Percentiles rank a stretch among this genome's conserved stretches.
Evolutionary conservation across 257 asterid genomes (phyloP).

Genomic region (Forsythia suspensa): DNA sequence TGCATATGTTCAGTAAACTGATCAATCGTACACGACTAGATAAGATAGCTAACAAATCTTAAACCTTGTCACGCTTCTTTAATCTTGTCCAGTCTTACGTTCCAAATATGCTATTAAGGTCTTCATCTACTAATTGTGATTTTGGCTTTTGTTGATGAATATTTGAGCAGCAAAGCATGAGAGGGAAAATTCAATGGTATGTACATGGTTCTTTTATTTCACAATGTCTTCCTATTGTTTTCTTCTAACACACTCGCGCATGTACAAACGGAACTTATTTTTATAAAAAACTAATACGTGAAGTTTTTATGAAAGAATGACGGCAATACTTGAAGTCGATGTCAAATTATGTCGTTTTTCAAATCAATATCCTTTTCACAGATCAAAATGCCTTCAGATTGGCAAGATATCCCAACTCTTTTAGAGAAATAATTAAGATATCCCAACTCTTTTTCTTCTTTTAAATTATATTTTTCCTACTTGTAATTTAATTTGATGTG

Average conservation of each 20-base stretch:
- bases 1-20: not conserved
- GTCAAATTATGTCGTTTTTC: too few species aligned
- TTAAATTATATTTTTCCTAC: too few species aligned
- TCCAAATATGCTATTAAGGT: not conserved
- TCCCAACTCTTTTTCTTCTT: too few species aligned
- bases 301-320: not conserved
- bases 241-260: too few species aligned
- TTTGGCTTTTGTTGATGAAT: not conserved
- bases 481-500: not conserved
- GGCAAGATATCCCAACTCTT: too few species aligned
- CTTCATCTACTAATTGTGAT: not conserved
- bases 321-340: not conserved
- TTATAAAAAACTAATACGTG: not conserved
- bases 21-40: too few species aligned
- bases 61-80: too few species aligned
- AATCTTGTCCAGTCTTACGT: not conserved
- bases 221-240: too few species aligned
- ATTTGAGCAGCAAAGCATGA: slow-evolving; percentile 21
- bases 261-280: not conserved
- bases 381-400: too few species aligned
- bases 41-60: not conserved
- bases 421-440: too few species aligned
- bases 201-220: not conserved
- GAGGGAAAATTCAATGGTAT: slow-evolving; percentile 40
- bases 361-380: too few species aligned